phyloP scores from a whole-genome alignment of 2,329 filamentous ascomycete species.

The Fusarium scirpi region DNA sequence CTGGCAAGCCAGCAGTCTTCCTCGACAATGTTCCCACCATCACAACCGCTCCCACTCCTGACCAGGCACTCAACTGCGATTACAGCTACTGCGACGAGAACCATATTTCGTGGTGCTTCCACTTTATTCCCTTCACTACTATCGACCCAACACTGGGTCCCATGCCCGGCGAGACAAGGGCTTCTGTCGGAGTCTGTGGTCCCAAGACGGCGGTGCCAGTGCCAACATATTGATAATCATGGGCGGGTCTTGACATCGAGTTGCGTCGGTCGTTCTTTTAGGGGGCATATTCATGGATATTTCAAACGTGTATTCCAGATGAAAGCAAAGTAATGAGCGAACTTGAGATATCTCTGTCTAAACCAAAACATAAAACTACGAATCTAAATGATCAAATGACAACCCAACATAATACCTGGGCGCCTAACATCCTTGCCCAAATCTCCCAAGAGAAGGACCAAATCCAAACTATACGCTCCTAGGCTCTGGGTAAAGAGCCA shows the following conservation, averaged over 20 bases:
- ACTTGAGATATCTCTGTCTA: conserved; percentile 28
- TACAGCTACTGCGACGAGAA: conserved; percentile 54
- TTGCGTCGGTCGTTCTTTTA: background rate
- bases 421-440: conserved; percentile 11
- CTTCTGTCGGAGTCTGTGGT: conserved; percentile 49
- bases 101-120: conserved; percentile 54
- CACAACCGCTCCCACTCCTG: conserved; percentile 24
- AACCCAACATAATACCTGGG: conserved; percentile 10
- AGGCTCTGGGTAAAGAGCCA: conserved; percentile 18
- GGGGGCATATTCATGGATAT: background rate
- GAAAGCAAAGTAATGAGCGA: conserved; percentile 13
- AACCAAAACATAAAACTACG: conserved; percentile 5
- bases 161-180: conserved; percentile 54
- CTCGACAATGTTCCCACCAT: background rate
- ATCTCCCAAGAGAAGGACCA: background rate
- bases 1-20: conserved; percentile 4
- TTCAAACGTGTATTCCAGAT: background rate
- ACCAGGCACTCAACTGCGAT: conserved; percentile 48
- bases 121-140: conserved; percentile 54
- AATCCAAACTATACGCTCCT: conserved; percentile 19
- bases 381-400: conserved; percentile 12
- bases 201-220: conserved; percentile 11
- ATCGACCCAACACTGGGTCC: conserved; percentile 51
- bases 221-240: background rate
- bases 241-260: background rate